Conservation (phyloP, 257 asterid species). For the Ajuga chamaepitys region DNA sequence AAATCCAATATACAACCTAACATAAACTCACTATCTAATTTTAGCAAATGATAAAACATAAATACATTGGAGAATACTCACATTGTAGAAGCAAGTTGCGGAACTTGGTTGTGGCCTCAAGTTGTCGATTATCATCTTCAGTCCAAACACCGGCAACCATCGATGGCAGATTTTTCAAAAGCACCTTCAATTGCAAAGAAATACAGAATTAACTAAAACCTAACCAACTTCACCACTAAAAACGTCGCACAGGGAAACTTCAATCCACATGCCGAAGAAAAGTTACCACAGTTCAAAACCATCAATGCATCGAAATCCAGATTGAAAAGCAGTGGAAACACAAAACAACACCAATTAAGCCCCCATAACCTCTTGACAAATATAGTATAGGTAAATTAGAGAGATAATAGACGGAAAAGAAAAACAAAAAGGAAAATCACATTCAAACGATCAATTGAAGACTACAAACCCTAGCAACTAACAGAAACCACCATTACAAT, state of each 20-base stretch:
- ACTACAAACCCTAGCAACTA: conserved; percentile 13
- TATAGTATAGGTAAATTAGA: background rate
- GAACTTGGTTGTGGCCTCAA: conserved; percentile 68
- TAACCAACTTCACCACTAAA: background rate
- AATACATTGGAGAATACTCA: conserved; percentile 7
- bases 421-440: too few relatives aligned
- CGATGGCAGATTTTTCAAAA: conserved; percentile 56
- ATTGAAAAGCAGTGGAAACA: background rate
- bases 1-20: background rate
- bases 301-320: background rate
- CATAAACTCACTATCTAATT: conserved; percentile 1
- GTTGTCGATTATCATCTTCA: conserved; percentile 49
- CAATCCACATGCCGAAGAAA: background rate
- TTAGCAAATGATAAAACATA: background rate
- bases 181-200: conserved; percentile 26
- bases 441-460: background rate
- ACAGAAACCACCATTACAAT: background rate
- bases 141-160: conserved; percentile 70
- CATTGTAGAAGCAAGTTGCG: conserved; percentile 80
- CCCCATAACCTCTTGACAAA: background rate
- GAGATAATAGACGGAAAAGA: background rate
- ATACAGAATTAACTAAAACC: background rate
- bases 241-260: background rate
- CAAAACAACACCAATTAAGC: background rate
- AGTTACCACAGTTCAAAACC: too few relatives aligned